phyloP scores from a whole-genome alignment of 2,329 filamentous ascomycete genomes.

The Dothistroma pini region DNA sequence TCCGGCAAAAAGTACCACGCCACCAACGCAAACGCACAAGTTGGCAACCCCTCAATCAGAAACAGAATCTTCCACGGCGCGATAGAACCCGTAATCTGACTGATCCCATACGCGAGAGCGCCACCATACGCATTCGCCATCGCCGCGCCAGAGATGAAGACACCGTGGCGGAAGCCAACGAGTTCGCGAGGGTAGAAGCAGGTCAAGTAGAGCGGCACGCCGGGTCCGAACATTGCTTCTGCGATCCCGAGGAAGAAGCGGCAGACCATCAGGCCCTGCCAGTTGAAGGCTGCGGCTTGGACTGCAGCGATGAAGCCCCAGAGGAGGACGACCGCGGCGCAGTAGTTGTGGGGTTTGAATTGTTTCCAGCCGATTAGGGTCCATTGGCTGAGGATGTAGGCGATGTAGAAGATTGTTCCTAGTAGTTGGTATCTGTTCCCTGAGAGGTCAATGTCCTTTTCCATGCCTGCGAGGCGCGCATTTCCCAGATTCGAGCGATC shows the following conservation, averaged over 20 bases:
- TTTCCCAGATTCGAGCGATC: slow-evolving; percentile 38
- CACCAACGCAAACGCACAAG: slow-evolving; percentile 51
- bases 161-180: slow-evolving; percentile 53
- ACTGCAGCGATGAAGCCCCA: slow-evolving; percentile 49
- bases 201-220: slow-evolving; percentile 61
- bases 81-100: slow-evolving; percentile 54
- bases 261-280: slow-evolving; percentile 48
- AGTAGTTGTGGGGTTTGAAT: slow-evolving; percentile 38
- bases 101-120: slow-evolving; percentile 61
- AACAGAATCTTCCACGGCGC: slow-evolving; percentile 61
- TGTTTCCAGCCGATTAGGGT: slow-evolving; percentile 48
- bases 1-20: slow-evolving; percentile 50
- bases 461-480: slow-evolving; percentile 41
- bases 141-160: slow-evolving; percentile 55
- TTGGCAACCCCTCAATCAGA: slow-evolving; percentile 62
- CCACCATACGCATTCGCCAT: slow-evolving; percentile 78
- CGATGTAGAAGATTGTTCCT: slow-evolving; percentile 53
- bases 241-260: slow-evolving; percentile 46
- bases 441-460: slow-evolving; percentile 46
- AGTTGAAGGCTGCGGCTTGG: slow-evolving; percentile 44
- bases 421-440: slow-evolving; percentile 48
- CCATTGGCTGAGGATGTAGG: slow-evolving; percentile 38
- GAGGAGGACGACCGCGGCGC: slow-evolving; percentile 40
- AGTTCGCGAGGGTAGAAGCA: slow-evolving; percentile 59
- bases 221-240: slow-evolving; percentile 38